Conservation (phyloP, 2,329 filamentous ascomycete species). For the Colletotrichum sp. region DNA sequence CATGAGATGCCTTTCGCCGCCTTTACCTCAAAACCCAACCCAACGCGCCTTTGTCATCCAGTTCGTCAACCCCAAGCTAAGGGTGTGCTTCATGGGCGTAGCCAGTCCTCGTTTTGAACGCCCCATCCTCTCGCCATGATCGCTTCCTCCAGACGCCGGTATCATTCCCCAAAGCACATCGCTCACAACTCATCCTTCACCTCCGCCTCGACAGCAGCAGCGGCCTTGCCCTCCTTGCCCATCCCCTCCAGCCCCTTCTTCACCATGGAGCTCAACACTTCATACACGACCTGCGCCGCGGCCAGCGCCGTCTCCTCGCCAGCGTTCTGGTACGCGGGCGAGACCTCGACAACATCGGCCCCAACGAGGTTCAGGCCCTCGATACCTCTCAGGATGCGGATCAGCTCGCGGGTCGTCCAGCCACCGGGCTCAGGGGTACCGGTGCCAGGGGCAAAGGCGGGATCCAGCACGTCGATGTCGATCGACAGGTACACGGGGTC, state of each 20-base stretch:
- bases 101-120: background rate
- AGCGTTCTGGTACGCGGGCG: constrained; percentile 80
- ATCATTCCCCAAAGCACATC: background rate
- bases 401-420: constrained; percentile 89
- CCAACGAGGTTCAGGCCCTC: constrained; percentile 86
- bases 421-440: constrained; percentile 91
- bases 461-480: constrained; percentile 42
- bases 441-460: constrained; percentile 66
- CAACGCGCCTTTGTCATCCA: background rate
- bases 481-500: constrained; percentile 80
- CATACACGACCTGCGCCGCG: constrained; percentile 83
- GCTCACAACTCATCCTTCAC: constrained; percentile 44
- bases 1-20: background rate
- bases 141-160: background rate
- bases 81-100: background rate
- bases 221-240: constrained; percentile 35
- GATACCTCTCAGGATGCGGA: constrained; percentile 80
- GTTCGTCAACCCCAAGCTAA: background rate
- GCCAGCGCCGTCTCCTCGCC: constrained; percentile 85
- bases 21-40: background rate
- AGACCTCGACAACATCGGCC: constrained; percentile 89
- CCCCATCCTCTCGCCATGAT: background rate
- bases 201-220: constrained; percentile 13
- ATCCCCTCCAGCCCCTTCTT: constrained; percentile 52
- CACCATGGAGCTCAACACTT: constrained; percentile 81